Base-by-base conservation (phyloP, 495 filamentous ascomycete species). In the Acidomyces sp. region DNA sequence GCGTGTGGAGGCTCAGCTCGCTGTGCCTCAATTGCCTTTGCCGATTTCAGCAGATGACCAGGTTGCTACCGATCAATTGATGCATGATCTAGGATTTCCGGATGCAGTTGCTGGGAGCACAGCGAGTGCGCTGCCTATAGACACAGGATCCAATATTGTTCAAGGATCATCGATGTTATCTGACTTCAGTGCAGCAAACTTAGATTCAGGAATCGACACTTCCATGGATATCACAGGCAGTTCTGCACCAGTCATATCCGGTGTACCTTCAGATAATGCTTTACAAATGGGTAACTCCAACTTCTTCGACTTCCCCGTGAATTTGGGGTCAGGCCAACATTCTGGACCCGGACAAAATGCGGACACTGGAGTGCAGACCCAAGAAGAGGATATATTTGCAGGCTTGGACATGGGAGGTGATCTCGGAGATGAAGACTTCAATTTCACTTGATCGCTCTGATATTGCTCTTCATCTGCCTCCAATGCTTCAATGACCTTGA, bases 1-100 rank as follows among this genome's bases (percentile, higher is more conserved):
- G 2, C 72, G 80, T 15, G 83, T 93, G 4, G 80, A 87, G 50
- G 66, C 75, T 3, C 72, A 62, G 23, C 47, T 59, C 22, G 48
- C 48, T 5, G 39, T 36, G 4, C 20, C 49, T 11, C 46, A 51
- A 24, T 34, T 55, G 34, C 26, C 42, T 16, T 9, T 29, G 12
- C 37, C 34, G 34, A 22, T 26, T 16, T 5, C 30, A 37, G 24
- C 43, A 13, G 38, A 32, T 13, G 32, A 22, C 3, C 43, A 45
- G 16, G 34, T 39, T 21, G 11, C 27, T 9, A 36, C 48, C 3
- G 51, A 54, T 25, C 47, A 61, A 26, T 41, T 61, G 11, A 53
- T 55, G 33, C 46, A 41, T 17, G 49, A 45, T 3, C 37, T 52
- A 1, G 52, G 56, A 3, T 40, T 55, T 12, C 22, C 46, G 15